phyloP scores from a whole-genome alignment of 2,329 filamentous ascomycete species.

The Geosmithia flava region DNA sequence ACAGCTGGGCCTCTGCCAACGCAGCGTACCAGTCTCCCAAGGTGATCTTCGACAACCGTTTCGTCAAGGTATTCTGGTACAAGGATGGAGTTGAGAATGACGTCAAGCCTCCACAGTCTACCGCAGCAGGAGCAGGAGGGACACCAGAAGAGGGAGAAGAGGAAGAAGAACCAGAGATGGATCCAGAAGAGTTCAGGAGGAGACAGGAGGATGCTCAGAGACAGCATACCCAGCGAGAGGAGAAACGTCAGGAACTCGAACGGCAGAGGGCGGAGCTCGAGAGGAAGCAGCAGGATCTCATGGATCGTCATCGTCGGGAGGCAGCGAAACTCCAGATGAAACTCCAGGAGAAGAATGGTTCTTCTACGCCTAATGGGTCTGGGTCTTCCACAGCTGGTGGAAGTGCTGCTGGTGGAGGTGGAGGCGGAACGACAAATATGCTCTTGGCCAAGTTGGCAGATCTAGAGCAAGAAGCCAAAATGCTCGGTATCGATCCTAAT shows the following conservation, averaged over 20 bases:
- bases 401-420: constrained; percentile 9
- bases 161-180: constrained; percentile 40
- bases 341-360: constrained; percentile 19
- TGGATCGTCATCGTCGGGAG: constrained; percentile 53
- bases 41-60: constrained; percentile 73
- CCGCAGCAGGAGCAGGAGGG: no score
- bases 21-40: constrained; percentile 66
- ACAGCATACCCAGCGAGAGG: constrained; percentile 51
- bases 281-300: constrained; percentile 46
- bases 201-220: constrained; percentile 64
- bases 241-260: constrained; percentile 50
- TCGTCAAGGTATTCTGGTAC: constrained; percentile 76
- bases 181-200: constrained; percentile 55
- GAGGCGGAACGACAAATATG: constrained; percentile 37
- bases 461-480: constrained; percentile 61
- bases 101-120: background rate
- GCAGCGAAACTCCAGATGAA: constrained; percentile 52
- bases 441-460: constrained; percentile 61
- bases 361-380: no score
- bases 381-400: constrained; percentile 2
- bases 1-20: constrained; percentile 52
- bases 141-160: background rate
- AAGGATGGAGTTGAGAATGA: constrained; percentile 39
- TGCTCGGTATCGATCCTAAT: constrained; percentile 54
- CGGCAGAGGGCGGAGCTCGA: constrained; percentile 52